Base-by-base conservation (phyloP, 1,284 basidiomycete genomes). In the Leccinum proximum region DNA sequence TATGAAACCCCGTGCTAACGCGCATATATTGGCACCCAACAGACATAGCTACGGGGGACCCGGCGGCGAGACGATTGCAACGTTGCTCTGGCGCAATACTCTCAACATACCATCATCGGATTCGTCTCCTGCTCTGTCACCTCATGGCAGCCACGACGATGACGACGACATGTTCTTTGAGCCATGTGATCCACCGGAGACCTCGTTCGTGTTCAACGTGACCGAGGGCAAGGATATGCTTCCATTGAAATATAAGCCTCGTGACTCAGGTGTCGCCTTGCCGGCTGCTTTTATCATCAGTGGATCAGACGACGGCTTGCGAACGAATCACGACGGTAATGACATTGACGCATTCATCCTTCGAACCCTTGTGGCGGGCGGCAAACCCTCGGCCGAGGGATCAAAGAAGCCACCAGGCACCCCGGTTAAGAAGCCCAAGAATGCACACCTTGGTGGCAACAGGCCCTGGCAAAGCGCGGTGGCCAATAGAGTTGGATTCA, bases 391-490 rank as follows among this genome's bases (percentile, higher is more conserved):
- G 62, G 71, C 75, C 60, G 80, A 81, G 60, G 82, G 80, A 62
- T 74, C 77, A 37, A 92, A 89, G 79, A 85, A 80, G 60, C 84
- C 85, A 14, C 91, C 91, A 4, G 90, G 88, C 0, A 93, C 92
- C 3, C 91, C 92, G 0, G 88, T 92, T 58, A 93, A 93, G 80
- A 87, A 82, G 70, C 74, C 80, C 64, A 88, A 88, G 76, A 86
- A 84, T 18, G 80, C 82, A 42, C 81, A 84, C 68, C 76, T 90
- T 54, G 79, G 79, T 38, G 80, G 81, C 54, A 83, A 84, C 58
- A 80, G 90, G 10, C 89, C 87, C 4, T 92, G 90, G 89, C 90
- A 91, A 74, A 91, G 89, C 71, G 89, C 90, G 2, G 82, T 92
- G 13, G 81, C 89, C 7, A 75, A 80, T 68, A 91, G 89, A 75